Evolutionary conservation across 176 grass and related monocot genomes (phyloP), one percentile per base, ranked within the genome.

Genomic region (Hyparrhenia diplandra): DNA sequence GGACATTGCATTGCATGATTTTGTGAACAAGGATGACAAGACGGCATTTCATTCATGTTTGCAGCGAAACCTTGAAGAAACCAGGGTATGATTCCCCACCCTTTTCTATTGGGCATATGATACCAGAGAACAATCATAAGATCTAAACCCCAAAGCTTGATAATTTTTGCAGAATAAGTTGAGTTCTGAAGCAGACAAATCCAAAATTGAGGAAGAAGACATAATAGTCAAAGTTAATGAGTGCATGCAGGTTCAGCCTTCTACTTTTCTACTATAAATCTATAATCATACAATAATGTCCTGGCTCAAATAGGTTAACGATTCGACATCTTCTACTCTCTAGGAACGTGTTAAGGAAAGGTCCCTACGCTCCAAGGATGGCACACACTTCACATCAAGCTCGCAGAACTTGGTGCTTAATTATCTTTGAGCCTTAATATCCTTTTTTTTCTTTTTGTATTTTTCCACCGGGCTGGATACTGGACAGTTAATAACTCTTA

Each of bases 1-100:
- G 88, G 95, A 98, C 82, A 95, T 98, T 55, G 95, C 95, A 45
- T 91, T 95, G 83, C 95, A 98, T 61, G 95, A 98, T 75, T 98
- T 98, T 65, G 95, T 98, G 27, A 98, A 89, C 78, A 98, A 95
- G 75, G 95, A 95, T 91, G 95, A 98, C 80, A 95, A 93, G 84
- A 91, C 67, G 64, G 86, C 90, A 49, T 95, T 98, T 78, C 88
- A 91, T 88, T 78, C 92, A 77, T 98, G 92, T 80, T 88, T 98
- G 85, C 80, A 91, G 82, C 75, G 86, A 59, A 98, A 95, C 83
- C 86, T 98, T 64, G 92, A 98, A 12, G 88, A 98, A 88, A 98
- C 95, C 59, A 85, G 86, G 72, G 95, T 98, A 90, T 91, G 69
- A 59, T 65, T 51, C 35, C 18, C 27, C 66, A 58, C 23, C 6